These are phyloP conservation scores for Rhizomucor miehei DNA, from an alignment of 371 early-diverging fungal species.

Conservation along the genomic window DNA sequence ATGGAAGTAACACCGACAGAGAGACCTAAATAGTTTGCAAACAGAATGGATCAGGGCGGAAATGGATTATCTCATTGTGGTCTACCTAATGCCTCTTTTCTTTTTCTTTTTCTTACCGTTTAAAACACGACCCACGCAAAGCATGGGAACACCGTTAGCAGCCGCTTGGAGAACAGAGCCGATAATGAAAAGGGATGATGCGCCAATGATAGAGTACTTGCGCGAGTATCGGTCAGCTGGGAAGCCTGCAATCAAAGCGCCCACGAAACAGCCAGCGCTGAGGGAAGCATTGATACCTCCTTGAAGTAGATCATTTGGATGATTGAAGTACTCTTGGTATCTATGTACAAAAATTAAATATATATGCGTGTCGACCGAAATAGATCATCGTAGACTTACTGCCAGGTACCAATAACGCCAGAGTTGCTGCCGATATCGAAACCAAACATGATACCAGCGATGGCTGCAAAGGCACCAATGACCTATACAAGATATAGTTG, in stretches of 20 bases:
- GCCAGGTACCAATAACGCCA: conserved; percentile 48
- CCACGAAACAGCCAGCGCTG: conserved; percentile 26
- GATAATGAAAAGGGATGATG: conserved; percentile 19
- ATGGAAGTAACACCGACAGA: conserved; percentile 57
- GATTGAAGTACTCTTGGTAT: conserved; percentile 52
- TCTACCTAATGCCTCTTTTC: not conserved
- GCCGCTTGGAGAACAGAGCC: conserved; percentile 25
- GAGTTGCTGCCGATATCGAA: conserved; percentile 60
- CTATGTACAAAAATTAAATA: conserved; percentile 7
- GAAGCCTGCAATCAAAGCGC: conserved; percentile 23
- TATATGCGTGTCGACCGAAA: no score
- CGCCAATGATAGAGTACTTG: conserved; percentile 25
- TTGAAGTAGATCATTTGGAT: conserved; percentile 46
- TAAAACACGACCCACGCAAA: conserved; percentile 27
- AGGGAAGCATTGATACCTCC: conserved; percentile 59
- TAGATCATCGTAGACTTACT: no score
- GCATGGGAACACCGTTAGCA: conserved; percentile 22
- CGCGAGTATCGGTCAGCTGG: conserved; percentile 22
- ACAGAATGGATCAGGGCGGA: no score
- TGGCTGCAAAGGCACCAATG: conserved; percentile 51
- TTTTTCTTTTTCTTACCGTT: conserved; percentile 14
- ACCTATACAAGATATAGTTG: conserved; percentile 22
- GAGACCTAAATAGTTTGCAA: conserved; percentile 21
- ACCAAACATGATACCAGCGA: conserved; percentile 60
- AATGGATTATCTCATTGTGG: not conserved